Percentiles rank a stretch among this genome's conserved stretches.
Evolutionary conservation across 805 yeast genomes (phyloP).

Genomic region (Peterozyma xylosa): DNA sequence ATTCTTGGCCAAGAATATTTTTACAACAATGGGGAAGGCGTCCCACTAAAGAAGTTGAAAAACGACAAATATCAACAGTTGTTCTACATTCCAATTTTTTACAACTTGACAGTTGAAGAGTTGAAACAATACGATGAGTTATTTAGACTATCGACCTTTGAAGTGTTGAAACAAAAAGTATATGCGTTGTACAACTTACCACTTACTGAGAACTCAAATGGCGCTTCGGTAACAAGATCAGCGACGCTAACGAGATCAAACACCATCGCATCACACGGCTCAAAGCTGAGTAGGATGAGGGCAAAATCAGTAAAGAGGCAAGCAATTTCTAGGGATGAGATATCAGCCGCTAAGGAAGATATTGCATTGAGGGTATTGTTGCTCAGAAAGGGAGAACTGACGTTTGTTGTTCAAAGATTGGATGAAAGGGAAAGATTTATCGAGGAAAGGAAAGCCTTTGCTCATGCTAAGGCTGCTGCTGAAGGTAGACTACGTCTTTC

Average conservation of each 20-base stretch:
- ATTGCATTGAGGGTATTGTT: slow-evolving; percentile 65
- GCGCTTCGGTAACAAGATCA: slow-evolving; percentile 24
- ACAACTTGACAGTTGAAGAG: slow-evolving; percentile 40
- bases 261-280: slow-evolving; percentile 68
- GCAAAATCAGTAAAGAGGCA: slow-evolving; percentile 30
- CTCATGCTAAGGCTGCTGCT: slow-evolving; percentile 7
- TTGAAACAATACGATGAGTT: slow-evolving; percentile 54
- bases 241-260: slow-evolving; percentile 52
- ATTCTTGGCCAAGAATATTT: slow-evolving; percentile 65
- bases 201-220: background rate
- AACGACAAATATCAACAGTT: slow-evolving; percentile 58
- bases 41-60: slow-evolving; percentile 56
- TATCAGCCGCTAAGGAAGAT: slow-evolving; percentile 46
- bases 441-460: slow-evolving; percentile 23
- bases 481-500: slow-evolving; percentile 16
- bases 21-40: slow-evolving; percentile 77
- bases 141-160: slow-evolving; percentile 45
- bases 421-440: slow-evolving; percentile 47
- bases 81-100: slow-evolving; percentile 55
- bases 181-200: too few species aligned
- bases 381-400: slow-evolving; percentile 49
- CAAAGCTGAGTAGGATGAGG: slow-evolving; percentile 39
- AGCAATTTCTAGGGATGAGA: slow-evolving; percentile 26
- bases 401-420: slow-evolving; percentile 51
- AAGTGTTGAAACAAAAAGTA: slow-evolving; percentile 37